Conservation (phyloP, 2,329 filamentous ascomycete genomes). For the Fusarium anguioides region DNA sequence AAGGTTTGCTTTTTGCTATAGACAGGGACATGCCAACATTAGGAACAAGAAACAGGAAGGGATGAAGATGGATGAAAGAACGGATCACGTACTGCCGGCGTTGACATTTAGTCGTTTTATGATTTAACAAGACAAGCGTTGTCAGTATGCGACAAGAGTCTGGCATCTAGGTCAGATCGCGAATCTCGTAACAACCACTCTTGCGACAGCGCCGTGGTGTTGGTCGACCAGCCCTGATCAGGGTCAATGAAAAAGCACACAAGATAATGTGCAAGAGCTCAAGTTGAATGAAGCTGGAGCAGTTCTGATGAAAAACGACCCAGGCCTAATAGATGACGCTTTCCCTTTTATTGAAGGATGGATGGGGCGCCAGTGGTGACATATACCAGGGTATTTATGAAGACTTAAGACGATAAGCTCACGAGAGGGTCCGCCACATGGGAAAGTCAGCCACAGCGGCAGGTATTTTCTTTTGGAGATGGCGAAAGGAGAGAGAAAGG, state of each 20-base stretch:
- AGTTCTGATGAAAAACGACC: slow-evolving; percentile 28
- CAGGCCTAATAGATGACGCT: slow-evolving; percentile 35
- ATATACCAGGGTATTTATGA: slow-evolving; percentile 39
- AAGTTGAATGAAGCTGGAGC: slow-evolving; percentile 28
- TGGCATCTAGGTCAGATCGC: slow-evolving; percentile 39
- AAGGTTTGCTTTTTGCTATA: slow-evolving; percentile 54
- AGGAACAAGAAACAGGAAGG: slow-evolving; percentile 27
- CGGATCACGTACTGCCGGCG: slow-evolving; percentile 46
- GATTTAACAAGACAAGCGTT: slow-evolving; percentile 28
- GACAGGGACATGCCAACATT: slow-evolving; percentile 23
- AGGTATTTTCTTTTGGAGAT: slow-evolving; percentile 28
- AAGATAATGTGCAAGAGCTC: slow-evolving; percentile 16
- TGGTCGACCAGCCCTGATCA: slow-evolving; percentile 15
- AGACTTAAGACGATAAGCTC: slow-evolving; percentile 33
- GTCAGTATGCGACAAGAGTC: slow-evolving; percentile 18
- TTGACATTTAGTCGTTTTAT: slow-evolving; percentile 48
- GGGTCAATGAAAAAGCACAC: slow-evolving; percentile 17
- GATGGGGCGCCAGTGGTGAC: slow-evolving; percentile 32
- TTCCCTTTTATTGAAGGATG: slow-evolving; percentile 43
- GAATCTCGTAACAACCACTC: slow-evolving; percentile 21
- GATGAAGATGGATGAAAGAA: slow-evolving; percentile 13
- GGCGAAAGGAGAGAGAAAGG: slow-evolving; percentile 26
- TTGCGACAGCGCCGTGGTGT: slow-evolving; percentile 12
- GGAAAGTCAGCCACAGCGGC: slow-evolving; percentile 38
- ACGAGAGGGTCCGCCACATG: slow-evolving; percentile 33